phyloP scores from a whole-genome alignment of 129 eudicot species.

The Flaveria ramosissima region DNA sequence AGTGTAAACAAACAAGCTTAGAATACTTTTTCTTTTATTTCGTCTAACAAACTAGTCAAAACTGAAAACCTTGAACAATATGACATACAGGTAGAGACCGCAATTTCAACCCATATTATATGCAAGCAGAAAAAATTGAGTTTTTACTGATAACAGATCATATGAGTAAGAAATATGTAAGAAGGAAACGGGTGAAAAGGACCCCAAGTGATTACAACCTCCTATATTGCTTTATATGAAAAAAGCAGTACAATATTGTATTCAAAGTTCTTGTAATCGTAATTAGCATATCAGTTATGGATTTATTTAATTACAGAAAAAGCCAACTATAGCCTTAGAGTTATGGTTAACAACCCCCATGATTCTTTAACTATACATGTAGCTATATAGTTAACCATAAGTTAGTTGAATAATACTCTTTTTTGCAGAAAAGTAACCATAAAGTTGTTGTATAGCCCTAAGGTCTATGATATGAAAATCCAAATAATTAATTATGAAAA shows the following conservation, averaged over 20 bases:
- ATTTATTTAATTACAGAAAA: background rate
- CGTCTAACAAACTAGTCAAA: background rate
- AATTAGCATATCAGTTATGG: background rate
- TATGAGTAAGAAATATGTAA: background rate
- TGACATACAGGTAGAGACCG: background rate
- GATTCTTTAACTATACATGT: background rate
- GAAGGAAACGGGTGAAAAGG: background rate
- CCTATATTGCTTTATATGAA: slow-evolving; percentile 9
- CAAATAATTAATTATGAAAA: background rate
- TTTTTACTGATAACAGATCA: background rate
- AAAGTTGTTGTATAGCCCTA: background rate
- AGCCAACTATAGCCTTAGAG: background rate
- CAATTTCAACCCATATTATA: background rate
- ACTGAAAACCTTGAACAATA: background rate
- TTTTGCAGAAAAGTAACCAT: background rate
- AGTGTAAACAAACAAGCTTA: background rate
- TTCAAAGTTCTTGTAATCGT: background rate
- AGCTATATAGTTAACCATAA: background rate
- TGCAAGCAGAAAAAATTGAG: background rate
- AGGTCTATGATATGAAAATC: background rate
- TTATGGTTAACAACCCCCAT: background rate
- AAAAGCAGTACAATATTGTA: background rate
- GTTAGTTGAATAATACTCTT: background rate
- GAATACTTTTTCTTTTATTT: background rate
- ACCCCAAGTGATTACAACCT: background rate